These are phyloP conservation scores for Batkoa obscura DNA, from an alignment of 371 early-diverging fungal genomes.

Conservation along the genomic window DNA sequence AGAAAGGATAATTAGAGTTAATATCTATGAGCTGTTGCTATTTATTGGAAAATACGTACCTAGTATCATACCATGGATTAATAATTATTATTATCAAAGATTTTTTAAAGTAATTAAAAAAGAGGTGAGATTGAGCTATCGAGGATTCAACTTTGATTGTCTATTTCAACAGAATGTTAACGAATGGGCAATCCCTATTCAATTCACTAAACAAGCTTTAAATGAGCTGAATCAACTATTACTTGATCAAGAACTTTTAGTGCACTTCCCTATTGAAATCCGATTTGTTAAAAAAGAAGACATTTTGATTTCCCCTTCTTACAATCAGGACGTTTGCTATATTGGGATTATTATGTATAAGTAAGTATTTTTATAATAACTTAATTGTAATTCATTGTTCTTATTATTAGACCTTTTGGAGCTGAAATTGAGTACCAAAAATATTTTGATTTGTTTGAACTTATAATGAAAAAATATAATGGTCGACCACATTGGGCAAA, in stretches of 20 bases:
- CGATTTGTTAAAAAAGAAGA: constrained; percentile 55
- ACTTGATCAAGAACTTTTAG: constrained; percentile 14
- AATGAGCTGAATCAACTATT: constrained; percentile 5
- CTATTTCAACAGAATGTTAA: constrained; percentile 66
- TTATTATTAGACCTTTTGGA: constrained; percentile 34
- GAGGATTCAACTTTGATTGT: constrained; percentile 70
- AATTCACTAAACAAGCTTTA: constrained; percentile 38
- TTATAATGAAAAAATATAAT: constrained; percentile 44
- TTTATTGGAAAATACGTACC: constrained; percentile 36
- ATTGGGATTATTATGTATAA: constrained; percentile 70
- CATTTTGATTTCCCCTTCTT: constrained; percentile 62
- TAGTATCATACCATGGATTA: constrained; percentile 25
- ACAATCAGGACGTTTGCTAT: constrained; percentile 46
- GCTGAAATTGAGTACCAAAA: constrained; percentile 47
- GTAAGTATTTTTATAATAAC: no score
- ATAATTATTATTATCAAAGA: constrained; percentile 22
- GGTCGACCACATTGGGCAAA: constrained; percentile 84
- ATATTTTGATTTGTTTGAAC: constrained; percentile 57
- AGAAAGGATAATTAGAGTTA: constrained; percentile 30
- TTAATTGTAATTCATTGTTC: no score
- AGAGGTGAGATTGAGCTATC: constrained; percentile 12
- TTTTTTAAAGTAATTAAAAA: neutral
- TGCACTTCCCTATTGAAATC: constrained; percentile 66
- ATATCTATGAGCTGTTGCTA: constrained; percentile 45
- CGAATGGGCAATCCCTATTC: constrained; percentile 68